These are phyloP conservation scores for Barnettozyma salicaria DNA, from an alignment of 805 yeast genomes.

Conservation along the genomic window DNA sequence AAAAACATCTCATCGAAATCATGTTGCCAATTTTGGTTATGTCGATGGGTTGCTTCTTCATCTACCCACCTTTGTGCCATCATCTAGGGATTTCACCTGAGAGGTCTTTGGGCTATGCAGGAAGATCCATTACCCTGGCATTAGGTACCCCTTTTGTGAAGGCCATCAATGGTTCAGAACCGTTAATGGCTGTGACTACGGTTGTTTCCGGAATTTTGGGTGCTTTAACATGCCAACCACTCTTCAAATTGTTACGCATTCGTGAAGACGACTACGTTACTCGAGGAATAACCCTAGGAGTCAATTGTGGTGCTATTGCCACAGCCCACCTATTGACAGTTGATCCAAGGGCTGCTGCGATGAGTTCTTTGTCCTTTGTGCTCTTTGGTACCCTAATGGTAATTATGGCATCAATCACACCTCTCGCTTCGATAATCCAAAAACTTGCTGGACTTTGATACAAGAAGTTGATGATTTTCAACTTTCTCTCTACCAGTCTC, in stretches of 20 bases:
- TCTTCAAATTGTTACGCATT: conserved; percentile 42
- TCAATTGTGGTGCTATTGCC: conserved; percentile 78
- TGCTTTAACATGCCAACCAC: conserved; percentile 53
- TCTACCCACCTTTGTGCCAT: conserved; percentile 65
- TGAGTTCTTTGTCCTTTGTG: conserved; percentile 66
- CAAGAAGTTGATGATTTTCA: no score
- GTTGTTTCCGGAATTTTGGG: conserved; percentile 74
- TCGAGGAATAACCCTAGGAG: conserved; percentile 70
- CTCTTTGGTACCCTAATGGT: conserved; percentile 72
- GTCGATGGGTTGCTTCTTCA: conserved; percentile 52
- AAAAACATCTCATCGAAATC: conserved; percentile 50
- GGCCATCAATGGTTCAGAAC: conserved; percentile 62
- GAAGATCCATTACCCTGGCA: conserved; percentile 74
- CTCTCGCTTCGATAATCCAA: conserved; percentile 43
- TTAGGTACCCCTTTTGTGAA: conserved; percentile 68
- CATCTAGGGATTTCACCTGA: conserved; percentile 55
- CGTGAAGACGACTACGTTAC: conserved; percentile 63
- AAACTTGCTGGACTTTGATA: conserved; percentile 39
- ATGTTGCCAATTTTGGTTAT: conserved; percentile 54
- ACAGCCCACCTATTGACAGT: conserved; percentile 65
- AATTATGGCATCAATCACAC: conserved; percentile 54
- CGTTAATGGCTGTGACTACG: conserved; percentile 74
- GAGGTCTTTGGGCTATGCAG: conserved; percentile 68
- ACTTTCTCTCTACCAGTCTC: no score
- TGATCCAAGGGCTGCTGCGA: conserved; percentile 78